Evolutionary conservation across 345 rosid genomes (phyloP).

Genomic region (Populus nigra): DNA sequence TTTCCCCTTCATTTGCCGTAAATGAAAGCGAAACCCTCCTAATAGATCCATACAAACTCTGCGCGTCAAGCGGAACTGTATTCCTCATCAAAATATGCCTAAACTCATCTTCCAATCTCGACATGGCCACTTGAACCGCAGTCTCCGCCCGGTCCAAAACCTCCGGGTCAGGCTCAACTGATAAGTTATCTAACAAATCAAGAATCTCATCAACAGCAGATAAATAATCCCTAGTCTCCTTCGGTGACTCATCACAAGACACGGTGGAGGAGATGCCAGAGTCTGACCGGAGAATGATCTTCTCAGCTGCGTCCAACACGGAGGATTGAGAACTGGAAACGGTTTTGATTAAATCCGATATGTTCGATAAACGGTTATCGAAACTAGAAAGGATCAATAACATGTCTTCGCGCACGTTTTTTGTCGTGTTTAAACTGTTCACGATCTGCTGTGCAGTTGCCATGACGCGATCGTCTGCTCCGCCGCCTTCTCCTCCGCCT

Average conservation of each 20-base stretch:
- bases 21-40: slow-evolving; percentile 67
- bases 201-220: slow-evolving; percentile 78
- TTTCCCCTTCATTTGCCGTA: slow-evolving; percentile 53
- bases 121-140: slow-evolving; percentile 86
- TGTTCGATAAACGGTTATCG: slow-evolving; percentile 87
- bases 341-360: slow-evolving; percentile 61
- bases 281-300: slow-evolving; percentile 52
- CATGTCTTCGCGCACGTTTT: slow-evolving; percentile 94
- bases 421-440: slow-evolving; percentile 82
- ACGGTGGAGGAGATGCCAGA: slow-evolving; percentile 20
- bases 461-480: slow-evolving; percentile 83
- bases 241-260: slow-evolving; percentile 69
- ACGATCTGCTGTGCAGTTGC: slow-evolving; percentile 99
- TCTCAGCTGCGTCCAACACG: slow-evolving; percentile 58
- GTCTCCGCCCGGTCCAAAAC: slow-evolving; percentile 76
- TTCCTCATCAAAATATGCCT: slow-evolving; percentile 69
- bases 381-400: slow-evolving; percentile 86
- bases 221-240: slow-evolving; percentile 60
- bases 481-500: slow-evolving; percentile 29
- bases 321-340: slow-evolving; percentile 34
- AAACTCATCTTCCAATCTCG: slow-evolving; percentile 88
- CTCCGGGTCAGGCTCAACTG: slow-evolving; percentile 45
- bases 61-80: slow-evolving; percentile 77
- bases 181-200: slow-evolving; percentile 46
- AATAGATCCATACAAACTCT: slow-evolving; percentile 76